Evolutionary conservation across 768 basidiomycete genomes (phyloP).

Genomic region (Russula olivacea): DNA sequence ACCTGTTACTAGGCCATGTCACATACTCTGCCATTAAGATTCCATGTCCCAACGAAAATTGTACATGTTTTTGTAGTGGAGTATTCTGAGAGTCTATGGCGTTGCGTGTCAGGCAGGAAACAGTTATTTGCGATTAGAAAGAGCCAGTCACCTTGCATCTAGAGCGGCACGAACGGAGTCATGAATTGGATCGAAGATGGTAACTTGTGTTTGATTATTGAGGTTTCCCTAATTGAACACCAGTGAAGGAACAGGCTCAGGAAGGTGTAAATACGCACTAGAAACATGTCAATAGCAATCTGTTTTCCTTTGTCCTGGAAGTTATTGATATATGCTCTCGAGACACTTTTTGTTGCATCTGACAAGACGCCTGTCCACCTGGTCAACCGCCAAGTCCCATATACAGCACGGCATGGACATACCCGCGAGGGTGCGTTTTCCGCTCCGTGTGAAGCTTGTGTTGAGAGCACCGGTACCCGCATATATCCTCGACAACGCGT

Average conservation of each 20-base stretch:
- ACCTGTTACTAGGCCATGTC: background rate
- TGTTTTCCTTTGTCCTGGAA: constrained; percentile 97
- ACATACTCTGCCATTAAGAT: constrained; percentile 82
- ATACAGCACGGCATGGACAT: background rate
- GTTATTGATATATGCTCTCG: constrained; percentile 95
- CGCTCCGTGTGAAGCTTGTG: constrained; percentile 91
- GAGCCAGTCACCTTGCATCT: constrained; percentile 51
- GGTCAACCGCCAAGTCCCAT: background rate
- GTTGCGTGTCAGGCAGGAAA: background rate
- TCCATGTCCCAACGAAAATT: constrained; percentile 92
- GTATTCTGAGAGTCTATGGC: constrained; percentile 68
- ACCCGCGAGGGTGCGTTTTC: constrained; percentile 91
- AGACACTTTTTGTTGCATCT: constrained; percentile 95
- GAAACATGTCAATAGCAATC: constrained; percentile 88
- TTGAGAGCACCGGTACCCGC: constrained; percentile 92
- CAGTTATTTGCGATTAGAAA: background rate
- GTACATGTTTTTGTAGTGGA: constrained; percentile 66
- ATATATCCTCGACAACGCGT: constrained; percentile 88
- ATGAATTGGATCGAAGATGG: constrained; percentile 90
- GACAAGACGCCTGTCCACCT: constrained; percentile 65
- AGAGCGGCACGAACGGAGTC: constrained; percentile 75
- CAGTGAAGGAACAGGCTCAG: background rate
- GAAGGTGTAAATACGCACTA: constrained; percentile 46
- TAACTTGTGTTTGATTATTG: constrained; percentile 78
- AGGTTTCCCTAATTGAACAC: constrained; percentile 75